Base-by-base conservation (phyloP, 169 alveolate genomes). In the Babesia ovis region DNA sequence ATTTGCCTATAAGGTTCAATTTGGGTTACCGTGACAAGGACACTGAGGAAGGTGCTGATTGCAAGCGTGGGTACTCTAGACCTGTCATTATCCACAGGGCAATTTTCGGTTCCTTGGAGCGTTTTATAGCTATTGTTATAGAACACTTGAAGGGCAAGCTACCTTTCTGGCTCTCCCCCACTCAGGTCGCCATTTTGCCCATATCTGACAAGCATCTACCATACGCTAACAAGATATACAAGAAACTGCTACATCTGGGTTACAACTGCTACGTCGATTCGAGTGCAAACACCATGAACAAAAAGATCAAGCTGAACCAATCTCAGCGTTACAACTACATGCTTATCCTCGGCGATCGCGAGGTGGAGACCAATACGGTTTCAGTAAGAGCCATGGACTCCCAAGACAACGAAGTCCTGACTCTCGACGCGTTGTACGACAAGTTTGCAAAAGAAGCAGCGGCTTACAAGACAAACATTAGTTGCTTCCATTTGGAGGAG, bases 81-180 rank as follows among this genome's bases (percentile, higher is more conserved):
- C 99, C 99, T 22, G 98, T 97, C 18, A 97, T 98, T 25, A 94
- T 98, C 37, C 99, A 98, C 82, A 91, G 99, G 91, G 99, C 99
- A n/a, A 96, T 98, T 50, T 89, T 97, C 25, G 99, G 99, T 9
- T 94, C 98, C 22, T 90, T 96, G 31, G 99, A 97, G 77, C 92
- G 99, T 76, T 94, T 95, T 90, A 92, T 95, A 14, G 99, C 99
- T 34, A 95, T 97, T 46, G 86, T 97, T 25, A 88, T 93, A 27
- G 99, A 98, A 77, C 99, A 98, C 80, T 81, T 96, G 18, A 99
- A 95, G 29, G 99, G 99, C 34, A 97, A 96, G 85, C 91, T 97
- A 92, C 99, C 99, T 9, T 97, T 98, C 79, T 98, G 99, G 99
- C 86, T 98, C 22, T 94, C 98, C 25, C 99, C 99, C 16, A 92